Conservation (phyloP, 306 rosid genomes). For the Cicer judaicum region DNA sequence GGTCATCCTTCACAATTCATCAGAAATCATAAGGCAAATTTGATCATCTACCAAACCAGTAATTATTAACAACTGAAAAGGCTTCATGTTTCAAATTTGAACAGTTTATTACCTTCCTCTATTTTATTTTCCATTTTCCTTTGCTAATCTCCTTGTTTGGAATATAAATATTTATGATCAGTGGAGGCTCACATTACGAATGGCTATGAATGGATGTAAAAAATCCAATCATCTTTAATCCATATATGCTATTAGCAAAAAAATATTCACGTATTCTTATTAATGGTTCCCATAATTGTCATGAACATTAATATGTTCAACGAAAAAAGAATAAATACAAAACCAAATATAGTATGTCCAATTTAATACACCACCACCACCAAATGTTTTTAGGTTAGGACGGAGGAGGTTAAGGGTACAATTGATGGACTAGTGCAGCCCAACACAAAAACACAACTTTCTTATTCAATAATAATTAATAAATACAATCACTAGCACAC, state of each 20-base stretch:
- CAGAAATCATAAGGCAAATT: constrained; percentile 17
- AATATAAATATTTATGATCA: no score
- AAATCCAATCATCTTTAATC: not conserved
- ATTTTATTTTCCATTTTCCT: not conserved
- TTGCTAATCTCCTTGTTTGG: no score
- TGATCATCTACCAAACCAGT: constrained; percentile 9
- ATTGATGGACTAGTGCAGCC: not conserved
- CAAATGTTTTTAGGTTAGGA: not conserved
- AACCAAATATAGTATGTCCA: not conserved
- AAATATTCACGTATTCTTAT: not conserved
- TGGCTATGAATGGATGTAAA: not conserved
- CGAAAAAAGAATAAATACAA: constrained; percentile 1
- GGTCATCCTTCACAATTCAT: constrained; percentile 30
- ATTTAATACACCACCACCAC: not conserved
- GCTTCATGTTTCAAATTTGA: not conserved
- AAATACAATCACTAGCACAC: not conserved
- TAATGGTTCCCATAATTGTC: constrained; percentile 14
- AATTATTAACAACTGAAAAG: constrained; percentile 20
- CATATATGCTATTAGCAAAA: constrained; percentile 12
- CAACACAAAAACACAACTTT: not conserved
- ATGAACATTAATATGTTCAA: constrained; percentile 26
- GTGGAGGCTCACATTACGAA: no score
- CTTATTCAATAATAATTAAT: not conserved
- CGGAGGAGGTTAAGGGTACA: not conserved
- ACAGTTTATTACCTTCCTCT: not conserved